Base-by-base conservation (phyloP, 148 eudicot genomes). In the Silene conica region DNA sequence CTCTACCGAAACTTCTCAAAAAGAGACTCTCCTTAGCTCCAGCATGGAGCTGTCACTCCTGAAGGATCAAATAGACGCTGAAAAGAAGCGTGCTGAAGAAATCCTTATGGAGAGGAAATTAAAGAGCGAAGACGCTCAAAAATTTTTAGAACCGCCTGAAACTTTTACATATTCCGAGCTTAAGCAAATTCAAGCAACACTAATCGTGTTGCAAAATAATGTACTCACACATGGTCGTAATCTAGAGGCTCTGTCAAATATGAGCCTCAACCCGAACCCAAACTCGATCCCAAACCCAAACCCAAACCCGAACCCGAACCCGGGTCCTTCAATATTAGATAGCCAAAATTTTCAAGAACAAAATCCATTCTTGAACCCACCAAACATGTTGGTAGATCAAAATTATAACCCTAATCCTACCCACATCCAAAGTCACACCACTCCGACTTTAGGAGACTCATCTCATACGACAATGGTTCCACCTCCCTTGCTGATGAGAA, bases 111-210 rank as follows among this genome's bases (percentile, higher is more conserved):
- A 58, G 60, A 63, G 85, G 63, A 78, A 74, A 56, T 25, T 70
- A 7, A 73, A 43, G 58, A 68, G 16, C 11, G 61, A 41, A 50
- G 76, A 54, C 2, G 56, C 23, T 3, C 45, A 31, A 62, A 76
- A 18, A 82, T 86, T 82, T 83, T 73, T 81, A 21, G 38, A 54
- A 18, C 81, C 85, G 0, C 31, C 78, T 6, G 73, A 71, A 3
- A 59, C 71, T 3, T 50, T 75, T 2, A 66, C 60, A 19, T 3
- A 16, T 0, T 12, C 11, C 6, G 34, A 65, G n/a, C 76, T 75
- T 4, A 19, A 41, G 26, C 23, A 19, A 14, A 4, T 71, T n/a
- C 1, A 14, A 4, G 65, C 48, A 3, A 5, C 72, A 4, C 19
- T 75, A 9, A 22, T 0, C 1, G 4, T 4, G n/a, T 1, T 75